Base-by-base conservation (phyloP, 345 rosid genomes). In the Dipteronia dyeriana region DNA sequence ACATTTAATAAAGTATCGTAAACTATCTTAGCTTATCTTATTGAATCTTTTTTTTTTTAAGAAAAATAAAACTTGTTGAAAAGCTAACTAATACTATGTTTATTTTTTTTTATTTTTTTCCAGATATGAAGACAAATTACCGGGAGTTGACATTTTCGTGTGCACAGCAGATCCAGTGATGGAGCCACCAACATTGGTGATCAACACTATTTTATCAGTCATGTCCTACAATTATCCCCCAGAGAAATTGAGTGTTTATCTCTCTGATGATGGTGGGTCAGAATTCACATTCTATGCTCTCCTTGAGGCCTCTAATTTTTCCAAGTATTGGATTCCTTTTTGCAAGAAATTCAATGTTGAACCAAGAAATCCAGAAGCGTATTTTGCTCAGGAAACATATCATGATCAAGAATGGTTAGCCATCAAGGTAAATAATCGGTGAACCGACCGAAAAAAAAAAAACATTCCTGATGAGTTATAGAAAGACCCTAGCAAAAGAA, bases 211-310 rank as follows among this genome's bases (percentile, higher is more conserved):
- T 38, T 71, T 86, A 49, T 84, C 89, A 1, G 70, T 72, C 23
- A 76, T 86, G 84, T 63, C 86, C 19, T 80, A 70, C 63, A 75
- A 82, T 70, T 86, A 82, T 71, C 83, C 89, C 11, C 54, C 80
- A 0, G 80, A 79, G 57, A 87, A 83, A 75, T 67, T 87, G 43
- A 75, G 75, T 23, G 70, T 86, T 31, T 86, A 86, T 59, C 78
- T 86, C 2, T 86, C 87, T 17, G 89, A 87, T 38, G 90, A 87
- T 9, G 86, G 80, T 12, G 83, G 86, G 1, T 87, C 90, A 7
- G 77, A 79, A 13, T 43, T 85, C 75, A 87, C 85, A 0, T 77
- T 80, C 78, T 82, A 87, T 41, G 84, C 90, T 5, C 68, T 87
- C 8, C 51, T 80, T 1, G 83, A 87, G 73, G 90, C 88, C 29